A percentile compares a stretch with the other conserved stretches of the same genome.
phyloP scores from a whole-genome alignment of 139 green algal genomes.

The Coccomyxa sp. region DNA sequence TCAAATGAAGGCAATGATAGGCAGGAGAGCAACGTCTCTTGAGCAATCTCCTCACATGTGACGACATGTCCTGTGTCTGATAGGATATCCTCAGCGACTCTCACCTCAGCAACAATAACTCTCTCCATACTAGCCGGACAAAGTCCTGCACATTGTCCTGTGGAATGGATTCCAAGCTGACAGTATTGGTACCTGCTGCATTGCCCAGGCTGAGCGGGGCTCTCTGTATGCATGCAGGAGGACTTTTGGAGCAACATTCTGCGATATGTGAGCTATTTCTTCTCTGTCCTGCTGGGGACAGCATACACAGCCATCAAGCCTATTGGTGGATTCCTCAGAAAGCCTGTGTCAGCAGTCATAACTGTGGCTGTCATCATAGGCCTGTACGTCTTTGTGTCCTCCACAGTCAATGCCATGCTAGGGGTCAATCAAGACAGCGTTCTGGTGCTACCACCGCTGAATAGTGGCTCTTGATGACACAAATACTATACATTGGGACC shows the following conservation, averaged over 20 bases:
- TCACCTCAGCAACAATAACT: not conserved
- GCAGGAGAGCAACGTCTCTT: not conserved
- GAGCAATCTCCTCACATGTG: not conserved
- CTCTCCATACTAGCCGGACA: not conserved
- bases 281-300: constrained; percentile 86
- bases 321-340: constrained; percentile 62
- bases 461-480: too few species aligned
- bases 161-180: not conserved
- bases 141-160: too few species aligned
- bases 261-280: constrained; percentile 81
- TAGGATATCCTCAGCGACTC: not conserved
- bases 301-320: constrained; percentile 79
- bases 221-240: constrained; percentile 14
- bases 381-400: constrained; percentile 39
- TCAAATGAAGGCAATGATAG: not conserved
- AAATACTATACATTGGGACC: too few species aligned
- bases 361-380: constrained; percentile 38
- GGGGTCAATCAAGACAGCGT: constrained; percentile 28
- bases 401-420: constrained; percentile 66
- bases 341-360: constrained; percentile 52
- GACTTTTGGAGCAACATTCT: constrained; percentile 79
- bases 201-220: not conserved
- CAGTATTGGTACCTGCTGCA: not conserved
- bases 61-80: not conserved
- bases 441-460: not conserved